Evolutionary conservation across 345 rosid species (phyloP).

Genomic region (Orychophragmus violaceus): DNA sequence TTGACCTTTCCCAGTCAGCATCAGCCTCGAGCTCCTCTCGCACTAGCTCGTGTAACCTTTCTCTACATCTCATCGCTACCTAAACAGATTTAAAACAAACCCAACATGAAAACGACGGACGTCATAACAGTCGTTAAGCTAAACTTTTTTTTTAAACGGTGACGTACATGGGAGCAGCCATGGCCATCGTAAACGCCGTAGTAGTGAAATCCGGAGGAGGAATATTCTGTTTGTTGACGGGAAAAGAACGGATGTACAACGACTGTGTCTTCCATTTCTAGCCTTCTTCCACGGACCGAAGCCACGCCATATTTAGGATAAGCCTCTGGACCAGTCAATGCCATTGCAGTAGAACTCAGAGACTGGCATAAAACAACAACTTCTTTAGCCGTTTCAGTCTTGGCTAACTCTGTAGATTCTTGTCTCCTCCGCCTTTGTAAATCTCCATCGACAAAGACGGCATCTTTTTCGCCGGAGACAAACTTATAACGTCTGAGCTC

Average conservation of each 20-base stretch:
- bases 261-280: constrained; percentile 90
- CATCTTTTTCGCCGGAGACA: constrained; percentile 31
- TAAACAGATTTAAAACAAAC: background rate
- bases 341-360: constrained; percentile 12
- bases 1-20: constrained; percentile 44
- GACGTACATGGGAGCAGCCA: constrained; percentile 69
- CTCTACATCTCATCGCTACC: constrained; percentile 65
- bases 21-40: constrained; percentile 41
- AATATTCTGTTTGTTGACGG: constrained; percentile 8
- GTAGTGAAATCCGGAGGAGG: constrained; percentile 39
- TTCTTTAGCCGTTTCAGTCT: constrained; percentile 7
- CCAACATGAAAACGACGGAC: background rate
- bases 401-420: background rate
- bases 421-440: constrained; percentile 39
- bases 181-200: constrained; percentile 74
- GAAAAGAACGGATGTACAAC: constrained; percentile 46
- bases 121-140: background rate
- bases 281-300: constrained; percentile 75
- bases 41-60: constrained; percentile 60
- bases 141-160: background rate
- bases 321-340: constrained; percentile 26
- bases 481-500: constrained; percentile 57
- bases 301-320: constrained; percentile 58
- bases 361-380: constrained; percentile 26
- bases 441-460: constrained; percentile 4